A percentile compares a stretch with the other conserved stretches of the same genome.
Conservation (phyloP, 2,329 filamentous ascomycete species). For the Pleochaeta shiraiana region DNA sequence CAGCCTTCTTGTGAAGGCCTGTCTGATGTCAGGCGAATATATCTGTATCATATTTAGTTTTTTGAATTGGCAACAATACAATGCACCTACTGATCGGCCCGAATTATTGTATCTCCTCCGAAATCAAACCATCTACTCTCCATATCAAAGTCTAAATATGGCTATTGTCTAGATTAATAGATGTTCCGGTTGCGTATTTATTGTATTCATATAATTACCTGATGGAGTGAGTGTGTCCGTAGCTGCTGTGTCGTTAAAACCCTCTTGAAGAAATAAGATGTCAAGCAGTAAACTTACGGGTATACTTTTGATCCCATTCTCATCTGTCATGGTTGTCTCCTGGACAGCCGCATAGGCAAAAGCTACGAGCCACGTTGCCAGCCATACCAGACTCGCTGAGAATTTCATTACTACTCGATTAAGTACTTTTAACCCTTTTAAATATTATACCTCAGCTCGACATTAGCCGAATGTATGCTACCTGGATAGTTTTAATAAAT, state of each 20-base stretch:
- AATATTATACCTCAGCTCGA: too few species aligned
- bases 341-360: conserved; percentile 18
- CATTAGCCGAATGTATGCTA: too few species aligned
- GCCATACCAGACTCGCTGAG: conserved; percentile 10
- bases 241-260: conserved; percentile 30
- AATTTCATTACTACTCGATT: neutral
- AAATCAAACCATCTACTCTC: conserved; percentile 98
- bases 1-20: conserved; percentile 78
- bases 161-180: conserved; percentile 27
- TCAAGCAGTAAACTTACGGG: too few species aligned
- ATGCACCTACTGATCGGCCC: conserved; percentile 40
- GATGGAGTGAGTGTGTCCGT: conserved; percentile 63
- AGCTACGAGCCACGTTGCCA: conserved; percentile 20
- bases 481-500: too few species aligned
- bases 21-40: conserved; percentile 82
- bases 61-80: neutral
- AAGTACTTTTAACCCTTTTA: too few species aligned
- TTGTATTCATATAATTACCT: conserved; percentile 26
- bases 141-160: conserved; percentile 95
- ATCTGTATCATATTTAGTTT: conserved; percentile 28
- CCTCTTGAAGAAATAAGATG: too few species aligned
- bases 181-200: neutral
- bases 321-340: conserved; percentile 18
- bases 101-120: conserved; percentile 80
- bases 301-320: conserved; percentile 36